A percentile compares a stretch with the other conserved stretches of the same genome.
Evolutionary conservation across 345 rosid species (phyloP).

Genomic region (Ceriops tagal): DNA sequence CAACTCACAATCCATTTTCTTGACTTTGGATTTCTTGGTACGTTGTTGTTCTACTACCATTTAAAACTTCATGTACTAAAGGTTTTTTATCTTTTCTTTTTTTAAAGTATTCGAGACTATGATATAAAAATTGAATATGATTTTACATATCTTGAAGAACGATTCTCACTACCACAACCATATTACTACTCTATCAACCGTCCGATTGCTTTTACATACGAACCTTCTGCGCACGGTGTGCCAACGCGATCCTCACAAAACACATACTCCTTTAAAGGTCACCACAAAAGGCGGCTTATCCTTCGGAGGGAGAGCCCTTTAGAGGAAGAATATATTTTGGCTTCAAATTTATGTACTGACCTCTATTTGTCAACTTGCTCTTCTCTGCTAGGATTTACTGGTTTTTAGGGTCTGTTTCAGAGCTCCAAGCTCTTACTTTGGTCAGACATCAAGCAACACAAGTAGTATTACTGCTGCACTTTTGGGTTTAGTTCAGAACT

Average conservation of each 20-base stretch:
- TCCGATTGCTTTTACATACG: slow-evolving; percentile 3
- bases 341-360: neutral
- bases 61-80: neutral
- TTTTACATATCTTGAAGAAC: too few species aligned
- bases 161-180: too few species aligned
- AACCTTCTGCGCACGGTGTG: slow-evolving; percentile 14
- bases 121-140: too few species aligned
- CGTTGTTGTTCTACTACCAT: slow-evolving; percentile 18
- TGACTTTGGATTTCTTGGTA: slow-evolving; percentile 27
- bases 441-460: too few species aligned
- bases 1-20: slow-evolving; percentile 1
- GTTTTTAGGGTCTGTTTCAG: slow-evolving; percentile 15
- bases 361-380: slow-evolving; percentile 27
- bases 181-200: too few species aligned
- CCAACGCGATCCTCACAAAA: slow-evolving; percentile 41
- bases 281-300: slow-evolving; percentile 84
- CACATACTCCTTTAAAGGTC: slow-evolving; percentile 35
- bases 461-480: too few species aligned
- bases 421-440: neutral
- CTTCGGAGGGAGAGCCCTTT: slow-evolving; percentile 78
- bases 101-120: too few species aligned
- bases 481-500: too few species aligned
- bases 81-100: too few species aligned
- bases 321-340: slow-evolving; percentile 58
- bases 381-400: slow-evolving; percentile 22